Conservation (phyloP, 2,329 filamentous ascomycete genomes). For the Zymoseptoria brevis region DNA sequence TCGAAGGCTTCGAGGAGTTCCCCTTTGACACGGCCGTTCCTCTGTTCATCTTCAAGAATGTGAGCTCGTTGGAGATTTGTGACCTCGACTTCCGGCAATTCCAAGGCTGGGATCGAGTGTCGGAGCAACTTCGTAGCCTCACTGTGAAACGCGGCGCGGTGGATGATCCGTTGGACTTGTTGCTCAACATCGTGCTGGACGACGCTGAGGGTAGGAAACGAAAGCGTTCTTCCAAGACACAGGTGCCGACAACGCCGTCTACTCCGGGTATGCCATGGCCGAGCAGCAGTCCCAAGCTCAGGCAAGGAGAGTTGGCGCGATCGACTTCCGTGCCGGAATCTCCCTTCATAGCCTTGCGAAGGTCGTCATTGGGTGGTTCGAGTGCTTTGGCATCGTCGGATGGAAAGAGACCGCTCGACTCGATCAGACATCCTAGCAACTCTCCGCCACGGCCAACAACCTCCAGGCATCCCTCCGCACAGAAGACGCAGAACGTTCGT, state of each 20-base stretch:
- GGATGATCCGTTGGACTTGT: constrained; percentile 80
- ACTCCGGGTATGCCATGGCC: constrained; percentile 50
- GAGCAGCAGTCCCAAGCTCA: constrained; percentile 52
- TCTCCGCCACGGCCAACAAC: constrained; percentile 72
- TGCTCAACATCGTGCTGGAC: constrained; percentile 89
- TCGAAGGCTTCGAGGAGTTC: constrained; percentile 92
- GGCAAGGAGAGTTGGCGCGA: constrained; percentile 58
- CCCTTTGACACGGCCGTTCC: constrained; percentile 96
- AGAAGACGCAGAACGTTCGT: constrained; percentile 50
- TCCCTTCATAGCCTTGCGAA: constrained; percentile 44
- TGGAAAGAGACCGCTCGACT: constrained; percentile 28
- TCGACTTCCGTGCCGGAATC: constrained; percentile 64
- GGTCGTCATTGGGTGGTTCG: constrained; percentile 43
- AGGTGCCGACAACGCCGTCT: constrained; percentile 66
- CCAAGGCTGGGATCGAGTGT: constrained; percentile 90
- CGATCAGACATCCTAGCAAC: constrained; percentile 57
- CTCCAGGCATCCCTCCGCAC: constrained; percentile 61
- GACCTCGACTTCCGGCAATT: constrained; percentile 96
- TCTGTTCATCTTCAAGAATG: constrained; percentile 93
- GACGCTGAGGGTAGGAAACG: constrained; percentile 89
- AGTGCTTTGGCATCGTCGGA: constrained; percentile 47
- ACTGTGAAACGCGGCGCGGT: constrained; percentile 80
- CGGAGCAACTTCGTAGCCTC: constrained; percentile 83
- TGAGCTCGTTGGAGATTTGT: constrained; percentile 86
- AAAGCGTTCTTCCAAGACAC: constrained; percentile 64